These are phyloP conservation scores for Ustilago crameri DNA, from an alignment of 1,284 basidiomycete species.

Conservation along the genomic window DNA sequence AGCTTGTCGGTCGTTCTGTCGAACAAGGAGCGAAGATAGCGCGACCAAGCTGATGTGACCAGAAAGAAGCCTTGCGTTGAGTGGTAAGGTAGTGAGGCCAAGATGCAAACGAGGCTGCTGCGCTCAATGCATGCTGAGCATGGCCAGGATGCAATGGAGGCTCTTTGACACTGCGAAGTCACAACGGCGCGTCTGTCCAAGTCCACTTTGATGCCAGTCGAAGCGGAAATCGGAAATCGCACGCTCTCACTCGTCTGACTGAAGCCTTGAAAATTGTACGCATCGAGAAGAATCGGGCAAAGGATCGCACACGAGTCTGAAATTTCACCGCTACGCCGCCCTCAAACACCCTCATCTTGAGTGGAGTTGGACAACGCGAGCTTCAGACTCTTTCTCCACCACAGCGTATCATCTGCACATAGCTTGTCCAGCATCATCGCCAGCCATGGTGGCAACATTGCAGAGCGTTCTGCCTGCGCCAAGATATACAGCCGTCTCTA, in stretches of 20 bases:
- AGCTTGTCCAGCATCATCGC: neutral
- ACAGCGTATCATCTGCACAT: neutral
- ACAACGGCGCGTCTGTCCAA: conserved; percentile 5
- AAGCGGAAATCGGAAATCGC: conserved; percentile 14
- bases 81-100: neutral
- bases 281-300: neutral
- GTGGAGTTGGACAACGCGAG: neutral
- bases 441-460: conserved; percentile 44
- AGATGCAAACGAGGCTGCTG: neutral
- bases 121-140: conserved; percentile 3
- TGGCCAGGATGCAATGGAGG: neutral
- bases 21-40: neutral
- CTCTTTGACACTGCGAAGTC: conserved; percentile 2
- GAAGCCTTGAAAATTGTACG: neutral
- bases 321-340: conserved; percentile 1
- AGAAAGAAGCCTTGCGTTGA: neutral
- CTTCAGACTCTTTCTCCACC: neutral
- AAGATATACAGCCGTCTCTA: conserved; percentile 13
- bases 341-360: neutral
- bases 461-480: conserved; percentile 52
- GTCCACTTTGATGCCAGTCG: neutral
- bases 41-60: conserved; percentile 1
- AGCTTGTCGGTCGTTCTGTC: no score
- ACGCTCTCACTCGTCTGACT: neutral
- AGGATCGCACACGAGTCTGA: neutral